Evolutionary conservation across 2,329 filamentous ascomycete genomes (phyloP), one percentile per base, ranked within the genome.

Genomic region (Colletotrichum sp.): DNA sequence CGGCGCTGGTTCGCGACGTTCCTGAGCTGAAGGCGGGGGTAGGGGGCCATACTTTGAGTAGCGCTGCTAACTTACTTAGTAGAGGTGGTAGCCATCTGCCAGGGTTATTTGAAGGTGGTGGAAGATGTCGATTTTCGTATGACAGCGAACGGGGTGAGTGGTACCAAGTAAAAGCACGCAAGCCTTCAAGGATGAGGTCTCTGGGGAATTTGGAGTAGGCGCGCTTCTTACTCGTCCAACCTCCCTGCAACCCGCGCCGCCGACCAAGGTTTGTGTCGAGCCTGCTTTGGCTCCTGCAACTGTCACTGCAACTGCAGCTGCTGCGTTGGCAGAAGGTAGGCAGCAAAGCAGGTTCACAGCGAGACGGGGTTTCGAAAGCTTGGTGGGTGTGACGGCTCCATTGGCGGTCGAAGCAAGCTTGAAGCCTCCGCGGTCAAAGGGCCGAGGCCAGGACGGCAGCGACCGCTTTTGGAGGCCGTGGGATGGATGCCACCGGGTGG

Each of bases 191-290:
- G 24, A 62, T 57, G 15, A 52, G 15, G 69, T 70, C n/a, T 64
- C 72, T 55, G 32, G 44, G 70, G 55, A 26, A 72, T 59, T 64
- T 72, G 69, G 63, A 63, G 32, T 36, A n/a, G 72, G 73, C 73
- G 73, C 55, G 70, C 73, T 62, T 73, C 70, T 52, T 73, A 76
- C 75, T 76, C 75, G 75, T 44, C 75, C 75, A 76, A 30, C 75
- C 75, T 71, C 75, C 75, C 71, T 75, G 62, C 75, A 63, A 13
- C n/a, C 32, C 30, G 30, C 30, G 30, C 30, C 39, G 10, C 44
- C 44, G 44, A 52, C 74, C 72, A 67, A 44, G 55, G 57, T 32
- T 49, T 39, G 30, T 39, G 62, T 21, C 32, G 55, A 28, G 39
- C 39, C 39, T 34, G 55, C 67, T 49, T 36, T 21, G 36, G 57